Percentiles rank a stretch among this genome's conserved stretches.
Conservation (phyloP, 2,329 filamentous ascomycete species). For the Scorias spongiosa region DNA sequence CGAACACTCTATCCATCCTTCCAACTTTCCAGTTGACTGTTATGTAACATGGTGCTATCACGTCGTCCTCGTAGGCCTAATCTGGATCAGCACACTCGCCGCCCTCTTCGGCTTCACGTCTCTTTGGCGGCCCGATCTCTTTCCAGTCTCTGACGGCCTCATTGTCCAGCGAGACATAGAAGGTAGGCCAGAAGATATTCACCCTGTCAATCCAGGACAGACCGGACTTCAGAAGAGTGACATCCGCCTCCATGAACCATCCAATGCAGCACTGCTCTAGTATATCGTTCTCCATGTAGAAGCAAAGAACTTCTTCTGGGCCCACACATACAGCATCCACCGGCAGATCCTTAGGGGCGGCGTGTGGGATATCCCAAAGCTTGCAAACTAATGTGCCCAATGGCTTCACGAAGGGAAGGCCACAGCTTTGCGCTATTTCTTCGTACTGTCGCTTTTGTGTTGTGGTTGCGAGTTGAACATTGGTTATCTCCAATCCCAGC, state of each 20-base stretch:
- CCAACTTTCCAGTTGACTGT: too few relatives aligned
- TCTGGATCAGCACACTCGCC: neutral
- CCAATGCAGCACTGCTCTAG: constrained; percentile 46
- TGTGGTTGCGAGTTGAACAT: neutral
- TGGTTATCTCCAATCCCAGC: neutral
- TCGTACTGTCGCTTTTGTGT: neutral
- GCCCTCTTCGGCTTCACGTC: constrained; percentile 1
- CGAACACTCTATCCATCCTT: too few relatives aligned
- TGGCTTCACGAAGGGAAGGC: constrained; percentile 28
- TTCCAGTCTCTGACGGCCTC: constrained; percentile 23
- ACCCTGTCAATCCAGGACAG: constrained; percentile 24
- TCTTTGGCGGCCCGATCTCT: constrained; percentile 12
- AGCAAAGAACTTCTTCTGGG: constrained; percentile 24
- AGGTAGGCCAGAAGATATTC: constrained; percentile 25
- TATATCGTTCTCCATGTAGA: constrained; percentile 53
- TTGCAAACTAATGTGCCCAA: constrained; percentile 40
- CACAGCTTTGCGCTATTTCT: neutral
- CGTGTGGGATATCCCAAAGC: constrained; percentile 30
- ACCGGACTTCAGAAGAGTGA: constrained; percentile 16
- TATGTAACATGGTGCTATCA: too few relatives aligned
- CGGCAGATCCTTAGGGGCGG: constrained; percentile 12
- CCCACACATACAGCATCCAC: constrained; percentile 4
- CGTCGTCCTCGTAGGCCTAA: neutral
- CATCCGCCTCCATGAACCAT: constrained; percentile 28
- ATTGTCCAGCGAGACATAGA: constrained; percentile 30